Evolutionary conservation across 1,284 basidiomycete genomes (phyloP).

Genomic region (Inonotus obliquus): DNA sequence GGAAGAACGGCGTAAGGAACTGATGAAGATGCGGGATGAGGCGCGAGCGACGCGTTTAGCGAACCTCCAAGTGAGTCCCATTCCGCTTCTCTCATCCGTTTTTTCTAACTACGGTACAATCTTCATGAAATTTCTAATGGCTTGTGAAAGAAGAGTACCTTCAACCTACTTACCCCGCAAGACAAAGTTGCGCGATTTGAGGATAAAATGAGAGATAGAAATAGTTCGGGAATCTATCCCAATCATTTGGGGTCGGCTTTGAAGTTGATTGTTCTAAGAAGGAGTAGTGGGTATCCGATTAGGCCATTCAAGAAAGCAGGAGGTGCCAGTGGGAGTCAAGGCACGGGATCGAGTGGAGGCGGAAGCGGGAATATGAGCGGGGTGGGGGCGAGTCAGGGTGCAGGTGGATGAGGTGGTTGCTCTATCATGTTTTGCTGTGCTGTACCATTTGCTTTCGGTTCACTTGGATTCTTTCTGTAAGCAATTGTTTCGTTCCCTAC

Average conservation of each 20-base stretch:
- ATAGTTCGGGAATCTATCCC: slow-evolving; percentile 55
- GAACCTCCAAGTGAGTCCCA: slow-evolving; percentile 43
- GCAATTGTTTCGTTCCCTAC: too few species aligned
- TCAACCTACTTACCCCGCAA: slow-evolving; percentile 64
- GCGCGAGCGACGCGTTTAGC: slow-evolving; percentile 52
- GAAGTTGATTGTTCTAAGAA: background rate
- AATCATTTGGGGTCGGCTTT: slow-evolving; percentile 46
- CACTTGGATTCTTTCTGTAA: too few species aligned
- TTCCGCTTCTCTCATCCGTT: background rate
- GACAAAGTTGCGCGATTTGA: slow-evolving; percentile 69
- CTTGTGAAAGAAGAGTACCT: slow-evolving; percentile 44
- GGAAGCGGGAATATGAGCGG: too few species aligned
- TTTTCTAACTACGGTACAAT: background rate
- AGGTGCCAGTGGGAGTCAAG: background rate
- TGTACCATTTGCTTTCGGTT: too few species aligned
- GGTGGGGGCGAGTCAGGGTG: too few species aligned
- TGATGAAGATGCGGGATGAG: slow-evolving; percentile 68
- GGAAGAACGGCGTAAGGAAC: slow-evolving; percentile 61
- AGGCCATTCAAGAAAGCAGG: background rate
- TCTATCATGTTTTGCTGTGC: too few species aligned
- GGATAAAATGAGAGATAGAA: slow-evolving; percentile 43
- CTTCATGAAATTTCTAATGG: background rate
- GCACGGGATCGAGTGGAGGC: too few species aligned
- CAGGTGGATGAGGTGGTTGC: too few species aligned
- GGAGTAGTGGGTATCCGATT: background rate